Percentiles rank a stretch among this genome's conserved stretches.
Evolutionary conservation across 768 basidiomycete genomes (phyloP).

Genomic region (Rossbeevera mucosa): DNA sequence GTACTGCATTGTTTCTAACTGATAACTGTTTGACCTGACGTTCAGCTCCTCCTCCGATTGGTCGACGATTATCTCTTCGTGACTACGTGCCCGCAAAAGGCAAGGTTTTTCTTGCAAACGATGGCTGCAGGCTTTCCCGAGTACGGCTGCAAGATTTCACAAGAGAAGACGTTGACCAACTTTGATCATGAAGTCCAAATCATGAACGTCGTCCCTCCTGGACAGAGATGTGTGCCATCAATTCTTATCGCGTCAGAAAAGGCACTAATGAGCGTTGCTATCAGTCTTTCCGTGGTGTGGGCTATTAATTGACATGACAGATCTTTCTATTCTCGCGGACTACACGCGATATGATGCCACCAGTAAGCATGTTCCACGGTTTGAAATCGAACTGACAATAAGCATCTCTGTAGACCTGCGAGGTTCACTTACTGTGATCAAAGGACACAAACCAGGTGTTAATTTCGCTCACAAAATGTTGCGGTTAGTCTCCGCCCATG

Average conservation of each 20-base stretch:
- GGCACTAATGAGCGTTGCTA: not conserved
- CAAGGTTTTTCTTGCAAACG: slow-evolving; percentile 61
- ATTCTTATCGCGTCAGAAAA: not conserved
- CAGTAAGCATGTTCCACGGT: slow-evolving; percentile 39
- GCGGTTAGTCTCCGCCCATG: slow-evolving; percentile 44
- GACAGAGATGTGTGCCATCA: slow-evolving; percentile 38
- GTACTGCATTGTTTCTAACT: not conserved
- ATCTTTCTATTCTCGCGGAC: slow-evolving; percentile 77
- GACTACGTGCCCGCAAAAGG: slow-evolving; percentile 59
- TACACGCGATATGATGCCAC: slow-evolving; percentile 62
- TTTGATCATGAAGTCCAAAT: slow-evolving; percentile 62
- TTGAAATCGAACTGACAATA: not conserved
- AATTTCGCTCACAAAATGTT: slow-evolving; percentile 71
- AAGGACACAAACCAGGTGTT: slow-evolving; percentile 58
- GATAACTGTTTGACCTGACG: not conserved
- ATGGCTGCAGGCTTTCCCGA: slow-evolving; percentile 89
- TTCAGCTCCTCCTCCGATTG: slow-evolving; percentile 71
- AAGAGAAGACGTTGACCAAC: slow-evolving; percentile 85
- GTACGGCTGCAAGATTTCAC: slow-evolving; percentile 88
- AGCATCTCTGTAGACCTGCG: slow-evolving; percentile 44
- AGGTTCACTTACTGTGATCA: slow-evolving; percentile 68
- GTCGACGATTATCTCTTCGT: slow-evolving; percentile 96
- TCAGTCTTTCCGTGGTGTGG: slow-evolving; percentile 97
- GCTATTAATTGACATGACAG: slow-evolving; percentile 65
- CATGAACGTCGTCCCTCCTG: slow-evolving; percentile 48